Percentiles rank a stretch among this genome's conserved stretches.
These are phyloP conservation scores for Jasminum sambac DNA, from an alignment of 257 asterid species.

Conservation along the genomic window DNA sequence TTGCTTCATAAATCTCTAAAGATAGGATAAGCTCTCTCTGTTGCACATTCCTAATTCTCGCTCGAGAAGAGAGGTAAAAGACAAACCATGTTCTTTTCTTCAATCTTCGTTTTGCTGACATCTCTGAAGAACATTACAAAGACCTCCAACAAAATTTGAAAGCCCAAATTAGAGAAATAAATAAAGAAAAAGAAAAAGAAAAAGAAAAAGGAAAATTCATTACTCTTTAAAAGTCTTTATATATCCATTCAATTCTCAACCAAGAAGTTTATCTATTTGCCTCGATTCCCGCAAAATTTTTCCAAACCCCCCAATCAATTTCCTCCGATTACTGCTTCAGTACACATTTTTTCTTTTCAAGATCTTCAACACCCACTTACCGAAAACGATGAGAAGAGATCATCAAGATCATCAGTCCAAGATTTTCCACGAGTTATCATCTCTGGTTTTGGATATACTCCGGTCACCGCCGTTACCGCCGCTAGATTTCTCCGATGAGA, in stretches of 20 bases:
- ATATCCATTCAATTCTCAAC: neutral
- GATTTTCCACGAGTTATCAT: constrained; percentile 43
- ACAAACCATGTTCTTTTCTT: neutral
- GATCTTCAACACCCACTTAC: constrained; percentile 7
- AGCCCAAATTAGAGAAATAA: neutral
- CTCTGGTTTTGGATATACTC: constrained; percentile 41
- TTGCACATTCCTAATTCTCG: neutral
- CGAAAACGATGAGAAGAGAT: constrained; percentile 34
- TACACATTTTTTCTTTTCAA: neutral
- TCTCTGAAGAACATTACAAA: neutral
- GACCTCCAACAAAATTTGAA: neutral
- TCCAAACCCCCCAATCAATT: constrained; percentile 1
- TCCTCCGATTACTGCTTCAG: neutral
- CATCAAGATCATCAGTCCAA: constrained; percentile 41
- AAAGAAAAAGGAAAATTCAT: constrained; percentile 11
- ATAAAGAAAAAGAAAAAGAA: no score
- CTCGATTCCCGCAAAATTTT: constrained; percentile 40
- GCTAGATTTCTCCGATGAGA: constrained; percentile 27
- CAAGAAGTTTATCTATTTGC: constrained; percentile 48
- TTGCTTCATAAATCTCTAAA: no score
- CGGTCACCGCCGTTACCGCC: constrained; percentile 40
- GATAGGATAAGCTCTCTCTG: neutral
- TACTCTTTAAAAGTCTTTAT: neutral
- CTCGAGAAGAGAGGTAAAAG: neutral
- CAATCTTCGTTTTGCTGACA: no score